A percentile compares a stretch with the other conserved stretches of the same genome.
Conservation (phyloP, 1,284 basidiomycete genomes). For the Amylostereum chailletii region DNA sequence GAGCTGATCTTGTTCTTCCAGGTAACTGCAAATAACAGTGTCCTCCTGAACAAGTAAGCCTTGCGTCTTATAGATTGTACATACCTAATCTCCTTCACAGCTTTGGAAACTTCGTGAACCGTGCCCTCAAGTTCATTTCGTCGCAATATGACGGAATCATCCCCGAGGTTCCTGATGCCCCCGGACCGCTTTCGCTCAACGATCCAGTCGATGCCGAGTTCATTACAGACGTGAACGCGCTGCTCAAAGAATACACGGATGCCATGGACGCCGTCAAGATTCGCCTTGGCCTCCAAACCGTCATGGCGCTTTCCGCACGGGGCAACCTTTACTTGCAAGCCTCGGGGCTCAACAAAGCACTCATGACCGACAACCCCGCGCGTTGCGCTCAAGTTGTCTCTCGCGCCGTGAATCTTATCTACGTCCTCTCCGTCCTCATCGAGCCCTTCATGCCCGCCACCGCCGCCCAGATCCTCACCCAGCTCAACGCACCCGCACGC, state of each 20-base stretch:
- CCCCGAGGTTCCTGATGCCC: conserved; percentile 67
- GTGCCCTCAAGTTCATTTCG: conserved; percentile 85
- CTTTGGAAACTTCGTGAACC: conserved; percentile 98
- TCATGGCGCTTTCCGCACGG: conserved; percentile 88
- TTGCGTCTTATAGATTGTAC: background rate
- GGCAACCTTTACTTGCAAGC: conserved; percentile 95
- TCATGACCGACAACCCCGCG: conserved; percentile 74
- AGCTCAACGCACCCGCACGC: conserved; percentile 87
- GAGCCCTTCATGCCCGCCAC: conserved; percentile 98
- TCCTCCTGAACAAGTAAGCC: conserved; percentile 85
- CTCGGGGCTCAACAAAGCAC: conserved; percentile 84
- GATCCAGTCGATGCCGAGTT: conserved; percentile 72
- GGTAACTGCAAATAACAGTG: conserved; percentile 90
- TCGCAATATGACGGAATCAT: conserved; percentile 80
- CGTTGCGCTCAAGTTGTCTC: conserved; percentile 89
- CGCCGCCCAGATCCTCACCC: conserved; percentile 72
- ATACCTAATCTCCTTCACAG: conserved; percentile 27
- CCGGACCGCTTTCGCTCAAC: conserved; percentile 61
- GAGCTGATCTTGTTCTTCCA: conserved; percentile 19
- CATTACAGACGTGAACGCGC: conserved; percentile 71
- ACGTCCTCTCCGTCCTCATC: conserved; percentile 76
- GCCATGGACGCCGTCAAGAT: conserved; percentile 91
- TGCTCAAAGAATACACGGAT: conserved; percentile 77
- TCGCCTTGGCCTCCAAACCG: conserved; percentile 76
- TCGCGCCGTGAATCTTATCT: conserved; percentile 91